Conservation (phyloP, 192 early-diverging fungal species). For the Coemansia sp. region DNA sequence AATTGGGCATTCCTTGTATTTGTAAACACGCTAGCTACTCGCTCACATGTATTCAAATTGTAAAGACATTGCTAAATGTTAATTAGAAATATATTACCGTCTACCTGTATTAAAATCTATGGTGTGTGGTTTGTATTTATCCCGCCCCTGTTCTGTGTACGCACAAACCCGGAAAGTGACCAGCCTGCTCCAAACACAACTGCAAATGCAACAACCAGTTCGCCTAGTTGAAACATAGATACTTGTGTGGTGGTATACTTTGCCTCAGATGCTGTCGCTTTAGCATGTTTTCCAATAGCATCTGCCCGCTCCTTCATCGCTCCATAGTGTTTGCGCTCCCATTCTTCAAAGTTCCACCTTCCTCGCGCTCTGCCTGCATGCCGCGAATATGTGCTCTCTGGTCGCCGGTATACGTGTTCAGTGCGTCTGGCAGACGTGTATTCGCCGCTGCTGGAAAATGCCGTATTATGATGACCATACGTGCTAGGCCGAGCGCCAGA, state of each 20-base stretch:
- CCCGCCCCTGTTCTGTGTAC: not conserved
- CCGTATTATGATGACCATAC: slow-evolving; percentile 23
- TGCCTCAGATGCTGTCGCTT: slow-evolving; percentile 4
- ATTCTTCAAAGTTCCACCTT: slow-evolving; percentile 51
- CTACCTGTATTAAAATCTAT: not conserved
- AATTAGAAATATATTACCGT: no score
- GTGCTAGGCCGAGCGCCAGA: slow-evolving; percentile 5
- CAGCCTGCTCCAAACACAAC: slow-evolving; percentile 39
- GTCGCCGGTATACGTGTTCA: slow-evolving; percentile 12
- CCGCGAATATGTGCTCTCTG: slow-evolving; percentile 24
- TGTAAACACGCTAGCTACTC: no score
- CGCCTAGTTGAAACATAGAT: slow-evolving; percentile 34
- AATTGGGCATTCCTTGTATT: no score
- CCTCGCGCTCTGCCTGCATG: not conserved
- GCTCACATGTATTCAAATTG: no score
- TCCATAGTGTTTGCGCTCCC: slow-evolving; percentile 48
- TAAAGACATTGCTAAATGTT: no score
- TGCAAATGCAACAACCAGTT: slow-evolving; percentile 19
- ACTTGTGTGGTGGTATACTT: slow-evolving; percentile 33
- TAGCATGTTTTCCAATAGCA: slow-evolving; percentile 18
- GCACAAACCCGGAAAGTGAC: slow-evolving; percentile 11
- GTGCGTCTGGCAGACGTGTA: slow-evolving; percentile 32
- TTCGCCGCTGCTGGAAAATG: slow-evolving; percentile 45
- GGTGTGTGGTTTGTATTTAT: not conserved
- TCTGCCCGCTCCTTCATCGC: slow-evolving; percentile 31